Percentiles rank a stretch among this genome's conserved stretches.
Conservation (phyloP, 352 stramenopile genomes). For the Phytopythium delawarense region DNA sequence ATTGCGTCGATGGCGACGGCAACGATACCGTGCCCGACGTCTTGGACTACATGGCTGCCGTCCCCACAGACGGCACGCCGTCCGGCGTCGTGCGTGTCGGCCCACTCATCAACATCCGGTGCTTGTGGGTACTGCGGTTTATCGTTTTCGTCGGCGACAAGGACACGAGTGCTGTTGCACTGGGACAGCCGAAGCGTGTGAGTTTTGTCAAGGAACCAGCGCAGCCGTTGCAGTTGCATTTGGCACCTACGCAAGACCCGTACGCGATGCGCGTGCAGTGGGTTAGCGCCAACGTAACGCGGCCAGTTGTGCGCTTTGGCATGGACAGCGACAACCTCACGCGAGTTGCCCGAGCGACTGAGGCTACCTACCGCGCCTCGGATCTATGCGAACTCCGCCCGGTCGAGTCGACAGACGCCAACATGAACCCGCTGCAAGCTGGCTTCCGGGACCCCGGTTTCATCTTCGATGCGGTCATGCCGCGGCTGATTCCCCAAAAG, state of each 20-base stretch:
- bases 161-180: slow-evolving; percentile 17
- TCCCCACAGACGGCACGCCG: slow-evolving; percentile 17
- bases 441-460: slow-evolving; percentile 29
- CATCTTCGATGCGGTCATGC: slow-evolving; percentile 39
- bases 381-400: slow-evolving; percentile 26
- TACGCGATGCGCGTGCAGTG: slow-evolving; percentile 53
- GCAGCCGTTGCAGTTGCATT: slow-evolving; percentile 40
- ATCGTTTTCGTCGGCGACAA: slow-evolving; percentile 6
- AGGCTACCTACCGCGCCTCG: slow-evolving; percentile 21
- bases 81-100: slow-evolving; percentile 24
- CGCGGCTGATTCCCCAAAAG: slow-evolving; percentile 22
- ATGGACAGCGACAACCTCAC: slow-evolving; percentile 14
- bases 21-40: slow-evolving; percentile 11
- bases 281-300: slow-evolving; percentile 36
- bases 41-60: slow-evolving; percentile 20
- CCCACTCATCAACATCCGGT: slow-evolving; percentile 46
- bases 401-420: neutral
- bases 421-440: neutral
- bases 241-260: slow-evolving; percentile 25
- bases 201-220: slow-evolving; percentile 25
- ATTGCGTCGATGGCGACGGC: slow-evolving; percentile 25
- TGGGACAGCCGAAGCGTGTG: slow-evolving; percentile 28
- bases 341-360: slow-evolving; percentile 11
- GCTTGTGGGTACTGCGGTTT: slow-evolving; percentile 40
- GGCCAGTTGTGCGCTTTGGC: slow-evolving; percentile 35